A percentile compares a stretch with the other conserved stretches of the same genome.
phyloP scores from a whole-genome alignment of 495 filamentous ascomycete genomes.

The Clohesyomyces aquaticus region DNA sequence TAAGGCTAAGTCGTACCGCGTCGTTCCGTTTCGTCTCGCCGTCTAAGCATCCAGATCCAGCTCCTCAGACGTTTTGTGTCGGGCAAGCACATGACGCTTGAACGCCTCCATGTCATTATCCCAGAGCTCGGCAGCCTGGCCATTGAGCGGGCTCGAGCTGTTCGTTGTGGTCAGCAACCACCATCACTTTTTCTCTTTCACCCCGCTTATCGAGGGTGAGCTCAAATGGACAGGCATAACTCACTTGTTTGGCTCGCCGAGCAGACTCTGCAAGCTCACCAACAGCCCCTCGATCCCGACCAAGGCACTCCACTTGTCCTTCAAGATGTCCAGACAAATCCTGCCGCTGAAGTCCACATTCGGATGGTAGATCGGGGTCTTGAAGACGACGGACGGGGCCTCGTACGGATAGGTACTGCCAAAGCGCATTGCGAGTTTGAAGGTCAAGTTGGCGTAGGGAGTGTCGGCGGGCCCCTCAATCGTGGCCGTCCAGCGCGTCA shows the following conservation, averaged over 20 bases:
- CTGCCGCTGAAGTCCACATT: slow-evolving; percentile 51
- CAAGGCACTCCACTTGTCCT: slow-evolving; percentile 96
- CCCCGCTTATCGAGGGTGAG: too few relatives aligned
- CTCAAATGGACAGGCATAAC: too few relatives aligned
- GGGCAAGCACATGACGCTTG: slow-evolving; percentile 71
- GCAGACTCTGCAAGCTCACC: slow-evolving; percentile 89
- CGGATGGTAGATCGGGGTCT: slow-evolving; percentile 53
- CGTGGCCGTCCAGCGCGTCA: slow-evolving; percentile 89
- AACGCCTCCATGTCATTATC: slow-evolving; percentile 86
- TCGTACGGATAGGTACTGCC: slow-evolving; percentile 91
- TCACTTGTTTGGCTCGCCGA: slow-evolving; percentile 98
- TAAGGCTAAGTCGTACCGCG: too few relatives aligned
- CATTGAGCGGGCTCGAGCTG: slow-evolving; percentile 92
- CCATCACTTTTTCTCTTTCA: too few relatives aligned
- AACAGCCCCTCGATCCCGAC: slow-evolving; percentile 94
- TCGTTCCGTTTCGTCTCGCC: too few relatives aligned
- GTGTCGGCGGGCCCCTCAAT: slow-evolving; percentile 91
- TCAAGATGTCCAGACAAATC: slow-evolving; percentile 81
- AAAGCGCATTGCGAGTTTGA: slow-evolving; percentile 94
- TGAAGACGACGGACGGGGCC: slow-evolving; percentile 80
- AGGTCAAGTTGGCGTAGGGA: slow-evolving; percentile 82
- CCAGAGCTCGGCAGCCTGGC: slow-evolving; percentile 95
- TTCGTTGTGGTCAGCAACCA: slow-evolving; percentile 28
- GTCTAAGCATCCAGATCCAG: slow-evolving; percentile 31
- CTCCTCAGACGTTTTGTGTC: slow-evolving; percentile 65